Evolutionary conservation across 305 asterid genomes (phyloP).

Genomic region (Andrographis paniculata): DNA sequence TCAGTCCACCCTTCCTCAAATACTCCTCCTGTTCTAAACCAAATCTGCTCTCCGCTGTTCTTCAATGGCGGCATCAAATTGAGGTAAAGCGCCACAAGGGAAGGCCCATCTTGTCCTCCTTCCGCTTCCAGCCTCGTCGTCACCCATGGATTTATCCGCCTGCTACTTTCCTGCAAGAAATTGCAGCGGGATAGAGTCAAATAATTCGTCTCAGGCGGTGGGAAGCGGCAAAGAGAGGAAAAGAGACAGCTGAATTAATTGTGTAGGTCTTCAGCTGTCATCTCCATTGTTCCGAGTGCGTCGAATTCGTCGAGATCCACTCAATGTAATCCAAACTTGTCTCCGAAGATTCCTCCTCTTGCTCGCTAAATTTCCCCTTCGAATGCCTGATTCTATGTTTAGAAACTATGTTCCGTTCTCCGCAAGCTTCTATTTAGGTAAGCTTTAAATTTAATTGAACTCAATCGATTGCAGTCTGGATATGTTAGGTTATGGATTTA

Average conservation of each 20-base stretch:
- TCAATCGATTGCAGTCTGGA: neutral
- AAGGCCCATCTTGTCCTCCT: too few relatives aligned
- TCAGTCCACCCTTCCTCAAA: too few relatives aligned
- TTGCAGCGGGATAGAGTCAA: too few relatives aligned
- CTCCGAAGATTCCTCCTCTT: constrained; percentile 4
- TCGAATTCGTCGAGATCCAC: constrained; percentile 33
- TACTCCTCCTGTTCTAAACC: too few relatives aligned
- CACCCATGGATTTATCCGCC: too few relatives aligned
- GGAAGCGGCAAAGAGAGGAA: constrained; percentile 9
- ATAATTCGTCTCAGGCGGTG: neutral
- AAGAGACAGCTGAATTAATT: neutral
- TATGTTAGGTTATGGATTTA: neutral
- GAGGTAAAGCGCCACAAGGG: too few relatives aligned
- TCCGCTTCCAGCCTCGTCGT: too few relatives aligned
- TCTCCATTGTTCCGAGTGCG: constrained; percentile 11
- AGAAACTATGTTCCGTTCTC: constrained; percentile 23
- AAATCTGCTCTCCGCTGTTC: too few relatives aligned
- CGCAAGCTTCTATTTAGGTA: constrained; percentile 36
- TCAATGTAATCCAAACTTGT: constrained; percentile 9
- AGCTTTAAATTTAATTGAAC: constrained; percentile 21
- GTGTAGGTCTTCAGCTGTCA: constrained; percentile 19
- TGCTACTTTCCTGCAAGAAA: too few relatives aligned
- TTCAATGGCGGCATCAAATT: too few relatives aligned
- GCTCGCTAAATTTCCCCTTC: constrained; percentile 11
- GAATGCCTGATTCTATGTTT: constrained; percentile 35